Evolutionary conservation across 306 rosid species (phyloP).

Genomic region (Canavalia ensiformis): DNA sequence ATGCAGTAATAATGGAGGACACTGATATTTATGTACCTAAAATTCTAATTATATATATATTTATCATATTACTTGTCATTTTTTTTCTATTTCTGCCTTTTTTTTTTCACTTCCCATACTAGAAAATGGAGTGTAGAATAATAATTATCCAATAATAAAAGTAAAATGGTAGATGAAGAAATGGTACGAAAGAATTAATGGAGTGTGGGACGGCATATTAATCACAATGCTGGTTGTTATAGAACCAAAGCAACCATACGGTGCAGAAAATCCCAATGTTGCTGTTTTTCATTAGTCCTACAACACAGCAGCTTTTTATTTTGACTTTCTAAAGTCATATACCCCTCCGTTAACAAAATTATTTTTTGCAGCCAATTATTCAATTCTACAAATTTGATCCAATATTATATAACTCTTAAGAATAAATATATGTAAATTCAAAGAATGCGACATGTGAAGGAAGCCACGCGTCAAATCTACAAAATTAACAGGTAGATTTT

Average conservation of each 20-base stretch:
- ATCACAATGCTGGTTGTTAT: conserved; percentile 53
- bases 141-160: not conserved
- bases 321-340: not conserved
- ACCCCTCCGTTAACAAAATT: not conserved
- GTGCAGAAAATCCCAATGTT: conserved; percentile 39
- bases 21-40: no score
- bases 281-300: conserved; percentile 13
- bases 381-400: no score
- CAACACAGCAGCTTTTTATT: not conserved
- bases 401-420: no score
- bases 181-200: conserved; percentile 30
- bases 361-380: not conserved
- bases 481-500: not conserved
- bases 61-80: no score
- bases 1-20: not conserved
- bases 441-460: not conserved
- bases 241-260: conserved; percentile 17
- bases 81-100: no score
- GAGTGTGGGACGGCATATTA: conserved; percentile 33
- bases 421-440: no score
- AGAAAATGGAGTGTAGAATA: no score
- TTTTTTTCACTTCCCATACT: no score
- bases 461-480: not conserved
- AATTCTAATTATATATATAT: no score
- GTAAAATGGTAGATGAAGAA: conserved; percentile 5